These are phyloP conservation scores for Aspergillus sclerotialis DNA, from an alignment of 2,329 filamentous ascomycete genomes.

Conservation along the genomic window DNA sequence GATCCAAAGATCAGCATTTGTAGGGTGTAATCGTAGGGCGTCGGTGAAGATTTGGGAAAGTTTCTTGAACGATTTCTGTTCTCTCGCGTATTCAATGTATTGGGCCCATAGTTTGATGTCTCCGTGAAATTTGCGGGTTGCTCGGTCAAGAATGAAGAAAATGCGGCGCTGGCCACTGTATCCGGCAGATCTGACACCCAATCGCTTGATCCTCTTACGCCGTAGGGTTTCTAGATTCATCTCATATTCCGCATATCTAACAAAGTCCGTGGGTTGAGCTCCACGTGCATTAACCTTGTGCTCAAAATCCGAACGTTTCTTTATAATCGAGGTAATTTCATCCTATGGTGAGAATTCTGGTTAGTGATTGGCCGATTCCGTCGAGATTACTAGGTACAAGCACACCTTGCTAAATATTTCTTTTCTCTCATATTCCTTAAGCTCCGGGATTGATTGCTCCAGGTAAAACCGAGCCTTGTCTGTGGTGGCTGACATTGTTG, in stretches of 20 bases:
- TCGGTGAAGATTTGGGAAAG: conserved; percentile 54
- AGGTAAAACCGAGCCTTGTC: conserved; percentile 95
- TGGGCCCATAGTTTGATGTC: conserved; percentile 79
- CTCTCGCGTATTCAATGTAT: conserved; percentile 74
- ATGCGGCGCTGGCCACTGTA: conserved; percentile 73
- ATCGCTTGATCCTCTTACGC: conserved; percentile 71
- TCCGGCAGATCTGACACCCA: conserved; percentile 66
- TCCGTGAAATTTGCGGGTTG: conserved; percentile 74
- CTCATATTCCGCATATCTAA: conserved; percentile 70
- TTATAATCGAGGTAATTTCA: conserved; percentile 81
- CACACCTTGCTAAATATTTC: conserved; percentile 75
- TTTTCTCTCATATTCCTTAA: conserved; percentile 87
- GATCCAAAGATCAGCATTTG: conserved; percentile 77
- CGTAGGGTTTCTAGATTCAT: conserved; percentile 66
- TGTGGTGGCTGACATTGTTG: conserved; percentile 68
- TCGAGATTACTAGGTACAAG: conserved; percentile 1
- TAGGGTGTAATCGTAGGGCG: conserved; percentile 77
- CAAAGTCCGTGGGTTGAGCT: conserved; percentile 69
- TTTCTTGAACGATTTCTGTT: conserved; percentile 57
- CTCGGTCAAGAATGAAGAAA: conserved; percentile 83
- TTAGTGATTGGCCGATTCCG: conserved; percentile 5
- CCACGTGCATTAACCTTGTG: conserved; percentile 81
- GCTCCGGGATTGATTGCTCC: conserved; percentile 83
- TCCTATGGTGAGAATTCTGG: conserved; percentile 47
- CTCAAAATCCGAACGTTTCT: conserved; percentile 88